phyloP scores from a whole-genome alignment of 805 yeast species.

The Myxozyma geophila region DNA sequence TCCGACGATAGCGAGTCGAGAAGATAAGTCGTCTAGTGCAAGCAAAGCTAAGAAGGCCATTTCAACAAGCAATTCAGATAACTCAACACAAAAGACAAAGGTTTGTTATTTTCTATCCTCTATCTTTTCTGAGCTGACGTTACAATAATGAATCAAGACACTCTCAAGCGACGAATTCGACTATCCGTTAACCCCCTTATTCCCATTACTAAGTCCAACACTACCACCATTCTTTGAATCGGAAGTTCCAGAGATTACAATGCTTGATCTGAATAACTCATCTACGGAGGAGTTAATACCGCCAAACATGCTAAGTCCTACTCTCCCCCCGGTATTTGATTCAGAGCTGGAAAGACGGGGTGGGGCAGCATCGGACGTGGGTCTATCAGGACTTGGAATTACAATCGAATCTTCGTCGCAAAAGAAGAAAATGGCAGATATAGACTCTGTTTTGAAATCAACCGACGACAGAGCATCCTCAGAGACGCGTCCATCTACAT shows the following conservation, averaged over 20 bases:
- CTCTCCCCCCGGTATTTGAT: conserved; percentile 47
- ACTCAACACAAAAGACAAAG: background rate
- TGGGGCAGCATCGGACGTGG: background rate
- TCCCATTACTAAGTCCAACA: conserved; percentile 48
- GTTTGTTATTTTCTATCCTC: background rate
- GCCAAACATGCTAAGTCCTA: conserved; percentile 47
- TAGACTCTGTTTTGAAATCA: conserved; percentile 7
- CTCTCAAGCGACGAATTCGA: conserved; percentile 13
- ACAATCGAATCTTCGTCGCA: conserved; percentile 5
- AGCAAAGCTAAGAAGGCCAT: background rate
- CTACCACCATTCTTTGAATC: conserved; percentile 44
- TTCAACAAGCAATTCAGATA: background rate
- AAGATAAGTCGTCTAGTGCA: background rate
- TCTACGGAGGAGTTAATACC: conserved; percentile 26
- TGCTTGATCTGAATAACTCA: background rate
- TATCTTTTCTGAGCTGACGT: background rate
- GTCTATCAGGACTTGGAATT: conserved; percentile 13
- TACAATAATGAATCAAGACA: background rate
- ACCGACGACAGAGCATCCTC: background rate
- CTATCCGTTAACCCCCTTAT: conserved; percentile 38
- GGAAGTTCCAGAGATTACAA: conserved; percentile 3
- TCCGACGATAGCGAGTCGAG: background rate
- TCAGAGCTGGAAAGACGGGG: background rate
- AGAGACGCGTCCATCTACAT: background rate
- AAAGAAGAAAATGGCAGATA: background rate